Evolutionary conservation across 73 alveolate species (phyloP).

Genomic region (Uronychia setigera): DNA sequence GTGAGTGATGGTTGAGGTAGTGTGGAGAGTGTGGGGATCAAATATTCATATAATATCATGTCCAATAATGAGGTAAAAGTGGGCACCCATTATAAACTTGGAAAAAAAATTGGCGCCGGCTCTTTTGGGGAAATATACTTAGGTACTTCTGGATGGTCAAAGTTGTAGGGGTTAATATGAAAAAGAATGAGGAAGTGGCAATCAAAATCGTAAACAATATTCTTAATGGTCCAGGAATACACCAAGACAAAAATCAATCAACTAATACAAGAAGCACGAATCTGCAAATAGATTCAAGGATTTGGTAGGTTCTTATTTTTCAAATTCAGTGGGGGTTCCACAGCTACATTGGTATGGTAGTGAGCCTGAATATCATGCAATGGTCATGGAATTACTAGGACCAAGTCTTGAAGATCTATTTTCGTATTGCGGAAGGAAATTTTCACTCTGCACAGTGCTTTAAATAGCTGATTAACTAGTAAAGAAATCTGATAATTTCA

Average conservation of each 20-base stretch:
- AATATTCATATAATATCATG: too few relatives aligned
- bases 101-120: slow-evolving; percentile 18
- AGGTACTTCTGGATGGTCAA: too few relatives aligned
- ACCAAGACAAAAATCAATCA: not conserved
- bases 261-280: slow-evolving; percentile 14
- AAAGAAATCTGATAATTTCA: not conserved
- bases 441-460: slow-evolving; percentile 32
- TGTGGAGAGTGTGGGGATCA: too few relatives aligned
- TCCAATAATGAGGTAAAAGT: too few relatives aligned
- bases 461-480: not conserved
- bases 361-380: slow-evolving; percentile 63
- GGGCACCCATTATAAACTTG: slow-evolving; percentile 8
- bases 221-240: not conserved
- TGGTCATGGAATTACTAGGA: slow-evolving; percentile 76
- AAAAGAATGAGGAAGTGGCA: slow-evolving; percentile 20
- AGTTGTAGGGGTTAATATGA: slow-evolving; percentile 5
- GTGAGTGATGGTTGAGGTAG: too few relatives aligned
- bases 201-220: slow-evolving; percentile 6
- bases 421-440: slow-evolving; percentile 56
- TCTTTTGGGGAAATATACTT: slow-evolving; percentile 13
- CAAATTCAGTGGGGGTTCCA: slow-evolving; percentile 61
- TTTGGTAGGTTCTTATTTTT: not conserved
- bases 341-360: slow-evolving; percentile 73
- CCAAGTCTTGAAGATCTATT: slow-evolving; percentile 70
- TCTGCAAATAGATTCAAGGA: not conserved